Base-by-base conservation (phyloP, 495 filamentous ascomycete genomes). In the Glutinoglossum americanum region DNA sequence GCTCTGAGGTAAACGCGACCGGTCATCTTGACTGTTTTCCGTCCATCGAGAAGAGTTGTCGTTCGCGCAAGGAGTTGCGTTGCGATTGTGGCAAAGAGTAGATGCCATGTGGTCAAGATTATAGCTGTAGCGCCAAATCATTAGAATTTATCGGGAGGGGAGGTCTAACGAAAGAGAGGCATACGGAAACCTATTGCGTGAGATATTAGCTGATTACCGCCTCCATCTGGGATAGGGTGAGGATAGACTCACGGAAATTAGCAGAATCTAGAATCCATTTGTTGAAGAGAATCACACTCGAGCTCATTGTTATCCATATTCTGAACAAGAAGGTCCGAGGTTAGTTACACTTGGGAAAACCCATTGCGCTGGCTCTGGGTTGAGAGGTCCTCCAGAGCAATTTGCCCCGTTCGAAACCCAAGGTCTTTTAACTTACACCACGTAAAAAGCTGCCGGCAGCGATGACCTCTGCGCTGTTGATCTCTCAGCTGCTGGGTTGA, bases 261-360 rank as follows among this genome's bases (percentile, higher is more conserved):
- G 80, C 76, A 28, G 79, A 85, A 64, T 85, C 80, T 56, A 97
- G 78, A 62, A 98, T 89, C 79, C 85, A 90, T 79, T 98, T 98
- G 82, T 98, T 97, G 83, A 95, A 98, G 47, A 97, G 73, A 64
- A 98, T 98, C 61, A 94, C 87, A 61, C 80, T 84, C 33, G 90
- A 95, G 67, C 88, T 94, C 64, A 94, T 72, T 57, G 79, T 69
- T 62, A 98, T 97, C 92, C 92, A 98, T 66, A 79, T 70, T 62
- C 90, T 97, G 68, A 55, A 55, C 60, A 44, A 45, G 35, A 13
- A 45, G 19, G 21, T 21, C 41, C 5, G 5, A 21, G 21, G 41
- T 45, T 21, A 45, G n/a, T 23, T 10, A 21, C 3, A 21, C 3
- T 15, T 11, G 2, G 37, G 37, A 7, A 9, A 33, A 41, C 3